A percentile compares a stretch with the other conserved stretches of the same genome.
These are phyloP conservation scores for Pichia sp. DNA, from an alignment of 1,139 yeast genomes.

Conservation along the genomic window DNA sequence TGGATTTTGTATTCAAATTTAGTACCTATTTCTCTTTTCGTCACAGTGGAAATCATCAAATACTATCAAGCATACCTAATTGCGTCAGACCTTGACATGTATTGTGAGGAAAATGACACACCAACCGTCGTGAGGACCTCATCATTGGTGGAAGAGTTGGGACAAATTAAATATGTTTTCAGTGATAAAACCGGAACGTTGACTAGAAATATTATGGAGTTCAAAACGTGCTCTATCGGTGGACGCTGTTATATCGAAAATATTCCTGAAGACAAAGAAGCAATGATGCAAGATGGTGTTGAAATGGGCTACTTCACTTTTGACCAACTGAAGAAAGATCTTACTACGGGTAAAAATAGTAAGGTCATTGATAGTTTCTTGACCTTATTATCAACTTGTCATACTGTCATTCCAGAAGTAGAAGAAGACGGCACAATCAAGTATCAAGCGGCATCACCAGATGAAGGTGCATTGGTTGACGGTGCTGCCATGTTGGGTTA, in stretches of 20 bases:
- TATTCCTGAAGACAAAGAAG: slow-evolving; percentile 86
- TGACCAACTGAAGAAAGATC: slow-evolving; percentile 52
- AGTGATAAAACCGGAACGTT: slow-evolving; percentile 96
- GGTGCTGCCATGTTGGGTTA: slow-evolving; percentile 92
- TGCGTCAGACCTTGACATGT: slow-evolving; percentile 90
- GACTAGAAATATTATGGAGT: slow-evolving; percentile 94
- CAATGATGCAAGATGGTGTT: slow-evolving; percentile 67
- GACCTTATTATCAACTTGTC: slow-evolving; percentile 85
- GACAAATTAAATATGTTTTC: slow-evolving; percentile 92
- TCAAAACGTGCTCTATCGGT: slow-evolving; percentile 88
- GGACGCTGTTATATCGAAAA: slow-evolving; percentile 85
- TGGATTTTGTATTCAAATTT: slow-evolving; percentile 95
- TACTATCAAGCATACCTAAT: slow-evolving; percentile 94
- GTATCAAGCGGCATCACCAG: slow-evolving; percentile 98
- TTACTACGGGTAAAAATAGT: slow-evolving; percentile 26
- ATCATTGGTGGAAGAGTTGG: slow-evolving; percentile 90
- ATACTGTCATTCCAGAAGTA: slow-evolving; percentile 93
- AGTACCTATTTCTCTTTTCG: slow-evolving; percentile 93
- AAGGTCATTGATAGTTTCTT: slow-evolving; percentile 76
- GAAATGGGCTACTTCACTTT: slow-evolving; percentile 80
- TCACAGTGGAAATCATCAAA: slow-evolving; percentile 91
- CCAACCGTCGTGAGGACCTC: slow-evolving; percentile 96
- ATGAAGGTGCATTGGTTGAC: slow-evolving; percentile 96
- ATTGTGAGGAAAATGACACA: slow-evolving; percentile 79
- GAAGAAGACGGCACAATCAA: slow-evolving; percentile 63